Evolutionary conservation across 164 flowering plant genomes (phyloP), one percentile per base, ranked within the genome.

Genomic region (Chimonanthus praecox): DNA sequence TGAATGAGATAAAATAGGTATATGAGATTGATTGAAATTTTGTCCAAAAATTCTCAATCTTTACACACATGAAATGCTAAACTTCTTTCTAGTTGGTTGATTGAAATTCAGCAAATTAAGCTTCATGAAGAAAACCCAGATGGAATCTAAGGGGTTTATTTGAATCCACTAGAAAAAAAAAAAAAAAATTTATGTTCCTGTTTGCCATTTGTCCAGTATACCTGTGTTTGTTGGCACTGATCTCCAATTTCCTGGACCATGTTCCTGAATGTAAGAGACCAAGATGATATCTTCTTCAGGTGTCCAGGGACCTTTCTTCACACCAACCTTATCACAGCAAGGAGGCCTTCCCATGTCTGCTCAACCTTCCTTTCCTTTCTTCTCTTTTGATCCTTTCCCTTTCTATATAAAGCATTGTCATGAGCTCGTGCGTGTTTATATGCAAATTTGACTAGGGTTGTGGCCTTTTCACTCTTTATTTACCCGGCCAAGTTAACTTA

Each of bases 291-390:
- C 84, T 81, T 92, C 97, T 81, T 92, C 97, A 80, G 97, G 96
- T 54, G 97, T 92, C 98, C 98, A 92, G 60, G 98, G 98, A 62
- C 98, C 98, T 79, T 90, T 92, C 97, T 92, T 92, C 79, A 92
- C 84, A 4, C 97, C 92, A 69, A 83, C 92, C 81, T 88, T 88
- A 47, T 90, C 92, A 78, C 94, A 88, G 77, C 94, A 90, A 65
- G 92, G 92, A 70, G 92, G 91, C 71, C 92, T 87, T 62, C 88
- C 92, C 92, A 88, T 90, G 76, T 21, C 45, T 74, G 71, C 82
- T 72, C 68, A 7, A 58, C 47, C 45, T 58, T 66, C 61, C 66
- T 60, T 70, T 61, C 68, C 49, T 44, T 67, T 68, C 66, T 78
- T 48, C 72, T 68, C 67, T 58, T 9, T 11, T 43, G 13, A 15